Conservation (phyloP, 1,139 yeast species). For the Protomyces inouyei region DNA sequence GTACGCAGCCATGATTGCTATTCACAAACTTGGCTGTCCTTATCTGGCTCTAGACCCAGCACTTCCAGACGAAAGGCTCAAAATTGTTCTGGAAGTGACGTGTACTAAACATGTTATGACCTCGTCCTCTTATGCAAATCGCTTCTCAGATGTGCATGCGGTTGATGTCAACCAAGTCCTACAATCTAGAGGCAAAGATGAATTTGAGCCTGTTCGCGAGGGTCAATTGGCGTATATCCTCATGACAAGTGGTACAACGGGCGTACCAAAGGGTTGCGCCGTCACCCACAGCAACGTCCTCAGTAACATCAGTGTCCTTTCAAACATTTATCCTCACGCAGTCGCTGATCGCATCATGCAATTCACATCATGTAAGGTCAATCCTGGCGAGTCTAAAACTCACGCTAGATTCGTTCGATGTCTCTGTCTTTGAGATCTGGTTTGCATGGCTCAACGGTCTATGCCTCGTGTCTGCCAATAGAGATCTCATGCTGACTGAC, state of each 20-base stretch:
- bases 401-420: slow-evolving; percentile 31
- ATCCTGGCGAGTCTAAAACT: not conserved
- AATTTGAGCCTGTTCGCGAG: slow-evolving; percentile 39
- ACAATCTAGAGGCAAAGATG: not conserved
- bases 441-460: slow-evolving; percentile 31
- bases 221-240: slow-evolving; percentile 79
- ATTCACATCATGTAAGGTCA: slow-evolving; percentile 31
- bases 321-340: slow-evolving; percentile 28
- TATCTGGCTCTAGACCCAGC: slow-evolving; percentile 32
- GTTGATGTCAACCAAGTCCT: not conserved
- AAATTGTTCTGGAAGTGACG: slow-evolving; percentile 6
- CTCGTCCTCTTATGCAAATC: not conserved
- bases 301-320: slow-evolving; percentile 31
- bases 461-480: slow-evolving; percentile 28
- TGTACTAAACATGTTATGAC: slow-evolving; percentile 5
- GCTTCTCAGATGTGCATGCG: not conserved
- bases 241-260: slow-evolving; percentile 98
- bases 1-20: slow-evolving; percentile 31
- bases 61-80: slow-evolving; percentile 29
- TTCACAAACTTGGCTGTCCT: slow-evolving; percentile 32
- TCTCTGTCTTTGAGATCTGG: slow-evolving; percentile 34
- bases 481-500: slow-evolving; percentile 25
- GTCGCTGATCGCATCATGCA: slow-evolving; percentile 31
- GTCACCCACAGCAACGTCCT: slow-evolving; percentile 69
- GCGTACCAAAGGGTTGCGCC: slow-evolving; percentile 94